These are phyloP conservation scores for Colletotrichum shisoi DNA, from an alignment of 2,329 filamentous ascomycete species.

Conservation along the genomic window DNA sequence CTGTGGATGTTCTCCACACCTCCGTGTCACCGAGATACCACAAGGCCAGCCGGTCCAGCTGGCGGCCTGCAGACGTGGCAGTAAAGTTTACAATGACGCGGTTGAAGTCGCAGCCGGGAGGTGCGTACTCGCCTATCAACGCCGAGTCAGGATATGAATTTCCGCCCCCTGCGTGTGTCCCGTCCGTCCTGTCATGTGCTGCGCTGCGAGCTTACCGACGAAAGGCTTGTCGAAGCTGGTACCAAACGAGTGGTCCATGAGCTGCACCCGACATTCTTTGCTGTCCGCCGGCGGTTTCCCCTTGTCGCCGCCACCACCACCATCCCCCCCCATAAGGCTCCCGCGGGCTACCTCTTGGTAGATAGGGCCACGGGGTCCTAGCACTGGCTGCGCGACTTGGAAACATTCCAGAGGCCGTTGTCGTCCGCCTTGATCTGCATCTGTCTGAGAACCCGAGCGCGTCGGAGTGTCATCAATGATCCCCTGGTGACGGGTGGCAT, in stretches of 20 bases:
- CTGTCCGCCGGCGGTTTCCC: conserved; percentile 40
- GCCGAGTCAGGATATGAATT: conserved; percentile 32
- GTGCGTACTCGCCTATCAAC: conserved; percentile 66
- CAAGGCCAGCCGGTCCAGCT: conserved; percentile 78
- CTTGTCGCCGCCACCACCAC: conserved; percentile 11
- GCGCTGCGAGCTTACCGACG: conserved; percentile 62
- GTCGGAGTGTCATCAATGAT: conserved; percentile 28
- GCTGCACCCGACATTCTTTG: conserved; percentile 57
- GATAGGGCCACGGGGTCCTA: conserved; percentile 56
- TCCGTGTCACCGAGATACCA: conserved; percentile 81
- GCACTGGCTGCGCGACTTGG: conserved; percentile 72
- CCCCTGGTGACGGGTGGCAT: conserved; percentile 27
- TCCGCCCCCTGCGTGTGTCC: conserved; percentile 14
- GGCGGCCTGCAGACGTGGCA: conserved; percentile 72
- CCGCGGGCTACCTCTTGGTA: conserved; percentile 34
- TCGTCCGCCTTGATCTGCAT: conserved; percentile 16
- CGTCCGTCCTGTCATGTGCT: background rate
- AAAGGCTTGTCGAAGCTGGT: conserved; percentile 78
- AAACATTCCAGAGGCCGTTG: conserved; percentile 64
- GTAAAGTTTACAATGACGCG: conserved; percentile 79
- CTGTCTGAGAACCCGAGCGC: conserved; percentile 2
- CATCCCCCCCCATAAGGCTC: conserved; percentile 37
- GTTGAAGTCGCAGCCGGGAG: conserved; percentile 75
- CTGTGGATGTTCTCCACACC: conserved; percentile 84
- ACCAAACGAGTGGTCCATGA: conserved; percentile 77